Conservation (phyloP, 345 rosid species). For the Camelina hispida region DNA sequence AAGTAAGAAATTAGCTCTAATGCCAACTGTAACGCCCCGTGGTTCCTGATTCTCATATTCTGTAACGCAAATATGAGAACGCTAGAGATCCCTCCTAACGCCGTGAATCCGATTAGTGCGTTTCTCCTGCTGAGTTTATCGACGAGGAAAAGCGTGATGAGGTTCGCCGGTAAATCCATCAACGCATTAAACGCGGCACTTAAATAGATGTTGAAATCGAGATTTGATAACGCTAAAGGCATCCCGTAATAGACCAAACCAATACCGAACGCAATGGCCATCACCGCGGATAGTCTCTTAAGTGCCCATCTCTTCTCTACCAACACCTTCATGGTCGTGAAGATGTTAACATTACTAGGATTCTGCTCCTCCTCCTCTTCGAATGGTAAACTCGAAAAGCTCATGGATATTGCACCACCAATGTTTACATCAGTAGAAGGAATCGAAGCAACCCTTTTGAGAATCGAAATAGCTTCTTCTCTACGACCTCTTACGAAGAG, state of each 20-base stretch:
- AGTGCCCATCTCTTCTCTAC: constrained; percentile 59
- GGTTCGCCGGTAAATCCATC: constrained; percentile 65
- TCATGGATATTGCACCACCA: constrained; percentile 30
- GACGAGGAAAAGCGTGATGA: constrained; percentile 51
- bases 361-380: constrained; percentile 39
- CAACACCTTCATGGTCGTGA: constrained; percentile 53
- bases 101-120: constrained; percentile 53
- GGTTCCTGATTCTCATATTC: constrained; percentile 34
- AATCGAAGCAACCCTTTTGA: constrained; percentile 50
- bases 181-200: constrained; percentile 68
- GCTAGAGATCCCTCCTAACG: constrained; percentile 52
- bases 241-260: constrained; percentile 79
- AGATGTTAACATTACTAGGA: constrained; percentile 45
- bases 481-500: constrained; percentile 54
- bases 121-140: constrained; percentile 51
- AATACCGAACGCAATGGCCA: constrained; percentile 57
- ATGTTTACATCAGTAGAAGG: constrained; percentile 15
- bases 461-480: constrained; percentile 58
- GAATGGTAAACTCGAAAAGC: constrained; percentile 47
- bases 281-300: constrained; percentile 47
- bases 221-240: constrained; percentile 64
- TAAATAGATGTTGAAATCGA: constrained; percentile 61
- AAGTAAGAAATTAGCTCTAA: constrained; percentile 65
- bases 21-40: constrained; percentile 47
- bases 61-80: constrained; percentile 46